A percentile compares a stretch with the other conserved stretches of the same genome.
phyloP scores from a whole-genome alignment of 1,284 basidiomycete genomes.

The Laetiporus sulphureus region DNA sequence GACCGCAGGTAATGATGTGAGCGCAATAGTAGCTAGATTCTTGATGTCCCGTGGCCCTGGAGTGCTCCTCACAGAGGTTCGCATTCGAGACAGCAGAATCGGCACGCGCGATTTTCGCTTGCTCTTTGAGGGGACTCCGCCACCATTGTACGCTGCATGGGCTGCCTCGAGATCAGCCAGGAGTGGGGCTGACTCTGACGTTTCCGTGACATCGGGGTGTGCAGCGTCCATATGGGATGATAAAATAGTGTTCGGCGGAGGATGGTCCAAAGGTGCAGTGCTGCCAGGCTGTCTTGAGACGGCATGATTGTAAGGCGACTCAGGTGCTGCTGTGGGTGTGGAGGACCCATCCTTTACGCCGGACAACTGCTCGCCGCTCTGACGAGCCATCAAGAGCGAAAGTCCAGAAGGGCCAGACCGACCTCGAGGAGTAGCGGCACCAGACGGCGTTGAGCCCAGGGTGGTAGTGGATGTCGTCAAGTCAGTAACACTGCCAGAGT shows the following conservation, averaged over 20 bases:
- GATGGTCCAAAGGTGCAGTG: neutral
- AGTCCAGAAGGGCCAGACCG: conserved; percentile 30
- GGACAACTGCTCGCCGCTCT: conserved; percentile 6
- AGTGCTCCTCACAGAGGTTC: neutral
- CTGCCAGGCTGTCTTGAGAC: neutral
- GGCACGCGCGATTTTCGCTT: conserved; percentile 13
- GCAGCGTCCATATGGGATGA: conserved; percentile 1
- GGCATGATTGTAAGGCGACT: neutral
- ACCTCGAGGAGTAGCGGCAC: conserved; percentile 17
- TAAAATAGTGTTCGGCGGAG: neutral
- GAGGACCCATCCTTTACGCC: conserved; percentile 7
- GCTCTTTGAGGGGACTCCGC: conserved; percentile 7
- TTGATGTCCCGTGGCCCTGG: conserved; percentile 3
- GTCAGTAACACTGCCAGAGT: conserved; percentile 19
- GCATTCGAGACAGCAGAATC: conserved; percentile 2
- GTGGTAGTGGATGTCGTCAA: conserved; percentile 29
- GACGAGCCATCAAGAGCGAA: conserved; percentile 34
- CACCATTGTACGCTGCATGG: conserved; percentile 15
- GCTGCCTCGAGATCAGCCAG: conserved; percentile 23
- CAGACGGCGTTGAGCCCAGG: conserved; percentile 21
- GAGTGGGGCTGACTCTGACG: conserved; percentile 19
- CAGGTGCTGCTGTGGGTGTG: conserved; percentile 9
- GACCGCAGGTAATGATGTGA: conserved; percentile 72
- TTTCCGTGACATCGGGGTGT: neutral
- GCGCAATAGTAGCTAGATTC: conserved; percentile 27